These are phyloP conservation scores for Colletotrichum sp. DNA, from an alignment of 2,329 filamentous ascomycete species.

Conservation along the genomic window DNA sequence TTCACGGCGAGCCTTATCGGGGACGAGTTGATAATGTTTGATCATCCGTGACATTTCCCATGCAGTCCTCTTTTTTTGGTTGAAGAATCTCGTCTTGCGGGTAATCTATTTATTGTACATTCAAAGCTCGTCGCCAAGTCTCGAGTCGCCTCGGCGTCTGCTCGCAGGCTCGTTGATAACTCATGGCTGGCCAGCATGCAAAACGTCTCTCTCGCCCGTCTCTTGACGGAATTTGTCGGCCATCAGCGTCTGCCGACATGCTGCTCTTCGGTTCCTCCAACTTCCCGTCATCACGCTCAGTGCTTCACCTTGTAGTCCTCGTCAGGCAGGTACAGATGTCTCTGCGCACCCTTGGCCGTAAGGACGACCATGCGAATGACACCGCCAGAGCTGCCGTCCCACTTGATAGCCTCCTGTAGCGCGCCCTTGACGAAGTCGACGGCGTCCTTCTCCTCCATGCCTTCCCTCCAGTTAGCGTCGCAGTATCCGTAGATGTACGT, in stretches of 20 bases:
- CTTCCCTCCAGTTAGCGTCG: slow-evolving; percentile 93
- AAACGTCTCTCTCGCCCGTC: neutral
- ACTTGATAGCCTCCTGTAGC: slow-evolving; percentile 94
- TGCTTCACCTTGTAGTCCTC: slow-evolving; percentile 80
- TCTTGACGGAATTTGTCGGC: neutral
- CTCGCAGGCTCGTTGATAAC: slow-evolving; percentile 10
- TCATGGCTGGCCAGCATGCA: slow-evolving; percentile 2
- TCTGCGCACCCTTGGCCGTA: slow-evolving; percentile 85
- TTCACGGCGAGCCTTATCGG: neutral
- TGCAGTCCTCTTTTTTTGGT: neutral
- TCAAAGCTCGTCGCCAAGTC: slow-evolving; percentile 16
- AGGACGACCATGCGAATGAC: slow-evolving; percentile 98
- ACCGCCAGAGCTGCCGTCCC: slow-evolving; percentile 98
- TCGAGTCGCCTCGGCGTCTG: slow-evolving; percentile 3
- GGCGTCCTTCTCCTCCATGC: slow-evolving; percentile 91
- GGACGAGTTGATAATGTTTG: neutral
- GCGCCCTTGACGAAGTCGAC: slow-evolving; percentile 92
- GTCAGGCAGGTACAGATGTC: slow-evolving; percentile 96
- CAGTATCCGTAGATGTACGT: slow-evolving; percentile 99
- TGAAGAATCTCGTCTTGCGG: slow-evolving; percentile 11
- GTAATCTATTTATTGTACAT: slow-evolving; percentile 23
- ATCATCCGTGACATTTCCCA: neutral
- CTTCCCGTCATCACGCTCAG: slow-evolving; percentile 27
- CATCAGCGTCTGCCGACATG: neutral
- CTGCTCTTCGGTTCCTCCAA: neutral